Conservation (phyloP, 805 yeast genomes). For the Teunomyces atbi region DNA sequence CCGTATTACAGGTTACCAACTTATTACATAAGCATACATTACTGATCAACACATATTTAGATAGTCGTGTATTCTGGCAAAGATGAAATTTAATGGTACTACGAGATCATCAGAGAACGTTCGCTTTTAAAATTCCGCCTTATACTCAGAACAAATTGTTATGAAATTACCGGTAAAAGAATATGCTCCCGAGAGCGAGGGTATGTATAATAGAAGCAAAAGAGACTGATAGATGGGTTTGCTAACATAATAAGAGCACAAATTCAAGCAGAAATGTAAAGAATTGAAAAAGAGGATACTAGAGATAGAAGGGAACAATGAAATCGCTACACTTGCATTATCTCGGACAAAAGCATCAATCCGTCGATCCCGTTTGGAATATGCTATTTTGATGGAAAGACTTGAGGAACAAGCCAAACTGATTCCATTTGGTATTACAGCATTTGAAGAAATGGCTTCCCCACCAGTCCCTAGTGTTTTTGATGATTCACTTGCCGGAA, state of each 20-base stretch:
- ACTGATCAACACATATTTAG: neutral
- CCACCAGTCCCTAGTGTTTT: conserved; percentile 40
- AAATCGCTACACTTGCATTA: conserved; percentile 70
- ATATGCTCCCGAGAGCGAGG: conserved; percentile 39
- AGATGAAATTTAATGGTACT: neutral
- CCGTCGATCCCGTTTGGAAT: conserved; percentile 77
- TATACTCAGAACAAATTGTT: neutral
- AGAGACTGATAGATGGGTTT: neutral
- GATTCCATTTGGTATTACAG: conserved; percentile 22
- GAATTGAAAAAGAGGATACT: conserved; percentile 67
- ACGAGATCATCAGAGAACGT: neutral
- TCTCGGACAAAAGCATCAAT: conserved; percentile 74
- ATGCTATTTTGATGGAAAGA: conserved; percentile 74
- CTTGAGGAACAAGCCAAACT: conserved; percentile 57
- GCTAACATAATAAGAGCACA: conserved; percentile 26
- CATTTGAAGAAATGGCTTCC: conserved; percentile 36
- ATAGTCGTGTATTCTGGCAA: conserved; percentile 6
- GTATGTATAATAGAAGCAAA: conserved; percentile 23
- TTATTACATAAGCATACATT: neutral
- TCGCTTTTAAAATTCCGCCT: conserved; percentile 1
- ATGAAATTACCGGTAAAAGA: conserved; percentile 16
- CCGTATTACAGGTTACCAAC: neutral
- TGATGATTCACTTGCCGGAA: conserved; percentile 30
- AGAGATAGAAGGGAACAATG: conserved; percentile 76
- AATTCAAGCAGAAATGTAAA: conserved; percentile 62